These are phyloP conservation scores for Penicillium atrosanguineum DNA, from an alignment of 495 filamentous ascomycete species.

Conservation along the genomic window DNA sequence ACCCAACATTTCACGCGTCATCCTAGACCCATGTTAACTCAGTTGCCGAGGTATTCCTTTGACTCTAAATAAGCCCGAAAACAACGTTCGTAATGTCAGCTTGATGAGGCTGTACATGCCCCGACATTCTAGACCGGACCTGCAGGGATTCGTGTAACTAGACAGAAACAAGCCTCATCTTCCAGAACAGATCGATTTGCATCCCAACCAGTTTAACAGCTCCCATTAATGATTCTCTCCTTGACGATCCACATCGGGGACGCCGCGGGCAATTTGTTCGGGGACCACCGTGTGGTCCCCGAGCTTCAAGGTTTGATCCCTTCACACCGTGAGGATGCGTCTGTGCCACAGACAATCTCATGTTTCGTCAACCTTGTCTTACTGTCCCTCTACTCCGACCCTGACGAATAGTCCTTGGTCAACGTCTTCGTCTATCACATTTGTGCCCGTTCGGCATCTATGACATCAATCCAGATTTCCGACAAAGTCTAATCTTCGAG, in stretches of 20 bases:
- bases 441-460: neutral
- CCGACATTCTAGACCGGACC: neutral
- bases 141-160: neutral
- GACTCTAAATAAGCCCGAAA: too few species aligned
- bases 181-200: neutral
- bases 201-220: neutral
- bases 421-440: neutral
- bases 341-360: slow-evolving; percentile 1
- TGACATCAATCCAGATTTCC: slow-evolving; percentile 9
- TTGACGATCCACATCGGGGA: slow-evolving; percentile 3
- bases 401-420: neutral
- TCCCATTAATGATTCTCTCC: neutral
- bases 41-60: neutral
- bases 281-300: slow-evolving; percentile 23
- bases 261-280: slow-evolving; percentile 3
- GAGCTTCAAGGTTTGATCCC: slow-evolving; percentile 6
- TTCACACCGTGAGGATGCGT: neutral
- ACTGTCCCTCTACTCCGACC: neutral
- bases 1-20: too few species aligned
- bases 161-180: neutral
- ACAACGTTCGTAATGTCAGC: too few species aligned
- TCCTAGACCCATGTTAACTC: neutral
- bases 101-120: neutral
- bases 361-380: neutral
- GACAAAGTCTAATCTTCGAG: slow-evolving; percentile 13